Conservation (phyloP, 306 rosid species). For the Citrullus mucosospermus region DNA sequence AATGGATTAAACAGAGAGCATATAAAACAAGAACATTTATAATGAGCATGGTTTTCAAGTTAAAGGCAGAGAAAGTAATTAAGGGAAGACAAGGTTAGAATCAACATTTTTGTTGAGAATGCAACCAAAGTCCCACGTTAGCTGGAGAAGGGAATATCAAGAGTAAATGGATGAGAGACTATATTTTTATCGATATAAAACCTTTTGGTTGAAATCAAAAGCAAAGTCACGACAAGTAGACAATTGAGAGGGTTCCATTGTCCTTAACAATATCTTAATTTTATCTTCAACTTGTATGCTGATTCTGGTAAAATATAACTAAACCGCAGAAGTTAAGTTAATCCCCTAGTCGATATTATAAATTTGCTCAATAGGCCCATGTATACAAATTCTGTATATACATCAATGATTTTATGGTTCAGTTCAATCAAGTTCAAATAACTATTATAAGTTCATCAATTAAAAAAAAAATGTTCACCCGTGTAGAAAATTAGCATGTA, state of each 20-base stretch:
- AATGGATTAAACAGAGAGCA: neutral
- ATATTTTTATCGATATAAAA: too few relatives aligned
- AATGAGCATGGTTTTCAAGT: neutral
- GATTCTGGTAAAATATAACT: neutral
- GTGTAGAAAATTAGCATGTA: too few relatives aligned
- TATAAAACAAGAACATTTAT: neutral
- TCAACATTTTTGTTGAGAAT: neutral
- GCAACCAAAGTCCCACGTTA: too few relatives aligned
- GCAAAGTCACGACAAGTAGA: too few relatives aligned
- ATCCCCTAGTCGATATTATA: neutral
- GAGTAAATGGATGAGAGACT: too few relatives aligned
- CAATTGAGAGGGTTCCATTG: too few relatives aligned
- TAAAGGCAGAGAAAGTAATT: neutral
- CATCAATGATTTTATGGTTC: neutral
- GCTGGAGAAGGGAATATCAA: too few relatives aligned
- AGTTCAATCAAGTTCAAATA: neutral
- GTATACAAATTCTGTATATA: neutral
- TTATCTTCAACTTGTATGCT: neutral
- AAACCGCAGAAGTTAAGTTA: neutral
- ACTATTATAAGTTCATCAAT: neutral
- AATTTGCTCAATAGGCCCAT: neutral
- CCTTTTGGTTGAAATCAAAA: too few relatives aligned
- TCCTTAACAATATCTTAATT: neutral
- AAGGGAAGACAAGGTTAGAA: neutral
- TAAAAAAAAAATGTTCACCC: too few relatives aligned